Percentiles rank a stretch among this genome's conserved stretches.
These are phyloP conservation scores for Chlorella vulgaris DNA, from an alignment of 139 green algal species.

Conservation along the genomic window DNA sequence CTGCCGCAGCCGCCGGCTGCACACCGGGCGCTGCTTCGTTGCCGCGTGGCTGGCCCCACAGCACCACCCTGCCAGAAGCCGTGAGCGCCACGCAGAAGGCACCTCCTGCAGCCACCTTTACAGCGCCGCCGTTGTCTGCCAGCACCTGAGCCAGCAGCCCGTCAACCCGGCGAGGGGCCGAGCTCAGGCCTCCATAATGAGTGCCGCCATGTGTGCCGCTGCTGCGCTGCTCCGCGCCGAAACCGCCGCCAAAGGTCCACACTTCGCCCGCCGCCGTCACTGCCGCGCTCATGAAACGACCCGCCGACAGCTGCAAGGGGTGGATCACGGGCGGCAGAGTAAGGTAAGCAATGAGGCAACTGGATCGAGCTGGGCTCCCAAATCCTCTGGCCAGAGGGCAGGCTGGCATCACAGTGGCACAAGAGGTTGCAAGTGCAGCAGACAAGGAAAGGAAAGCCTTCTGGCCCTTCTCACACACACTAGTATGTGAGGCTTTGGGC, in stretches of 20 bases:
- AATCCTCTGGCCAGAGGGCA: too few species aligned
- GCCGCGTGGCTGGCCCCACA: conserved; percentile 67
- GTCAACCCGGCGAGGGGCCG: conserved; percentile 37
- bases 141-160: conserved; percentile 43
- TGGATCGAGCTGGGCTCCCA: not conserved
- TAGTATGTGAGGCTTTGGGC: too few species aligned
- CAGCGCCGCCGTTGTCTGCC: conserved; percentile 57
- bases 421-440: too few species aligned
- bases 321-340: not conserved
- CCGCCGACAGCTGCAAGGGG: conserved; percentile 44
- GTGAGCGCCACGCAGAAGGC: conserved; percentile 67
- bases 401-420: too few species aligned
- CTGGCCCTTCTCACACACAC: too few species aligned
- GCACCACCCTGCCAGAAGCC: conserved; percentile 51
- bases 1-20: not conserved
- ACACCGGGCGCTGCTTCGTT: not conserved
- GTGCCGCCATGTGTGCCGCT: too few species aligned
- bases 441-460: too few species aligned
- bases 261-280: conserved; percentile 57
- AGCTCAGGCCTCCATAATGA: conserved; percentile 48
- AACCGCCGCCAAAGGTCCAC: conserved; percentile 66
- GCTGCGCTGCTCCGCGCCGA: conserved; percentile 62
- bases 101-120: conserved; percentile 56
- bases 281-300: conserved; percentile 52
- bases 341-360: not conserved